Evolutionary conservation across 176 grass and related monocot genomes (phyloP), one percentile per base, ranked within the genome.

Genomic region (Oryza meyeriana): DNA sequence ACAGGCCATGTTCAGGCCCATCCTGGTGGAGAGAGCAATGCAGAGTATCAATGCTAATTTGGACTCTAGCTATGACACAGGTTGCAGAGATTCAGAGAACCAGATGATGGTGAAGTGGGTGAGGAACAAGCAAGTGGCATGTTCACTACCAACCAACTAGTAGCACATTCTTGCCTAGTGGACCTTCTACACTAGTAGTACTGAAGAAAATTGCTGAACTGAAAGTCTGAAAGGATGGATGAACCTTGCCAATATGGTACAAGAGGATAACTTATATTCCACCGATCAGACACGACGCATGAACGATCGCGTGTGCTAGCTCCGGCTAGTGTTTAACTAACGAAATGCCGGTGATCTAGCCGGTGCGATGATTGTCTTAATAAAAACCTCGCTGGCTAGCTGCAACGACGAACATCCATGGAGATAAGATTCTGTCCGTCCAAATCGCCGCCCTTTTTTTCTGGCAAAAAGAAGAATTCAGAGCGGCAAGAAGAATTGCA

Each of bases 271-370:
- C 14, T 61, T 4, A 33, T 33, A 71, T 74, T 80, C 48, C 38
- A 38, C 33, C 16, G 45, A 64, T 76, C 39, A 31, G 29, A 36
- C 48, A 35, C 7, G 35, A 65, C 61, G 12, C 66, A 12, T 26
- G 44, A 13, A 12, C 20, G 38, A 38, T 59, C 2, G 73, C n/a
- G 32, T 33, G 61, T 22, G 44, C 36, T 55, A 12, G 11, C 31
- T 10, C 29, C n/a, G 40, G 8, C 12, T 42, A 10, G 42, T 2
- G 22, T 39, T 70, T 77, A 81, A 80, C 69, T 69, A 75, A n/a
- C 13, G 50, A 55, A 64, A 71, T 50, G 63, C 1, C 65, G 82
- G 71, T 81, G 87, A 89, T 85, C 72, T 44, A 65, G 82, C 33
- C 83, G 65, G 83, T 8, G 73, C 63, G 11, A 22, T 31, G 64